Percentiles rank a stretch among this genome's conserved stretches.
phyloP scores from a whole-genome alignment of 208 protist genomes.

The Leishmania tropica region DNA sequence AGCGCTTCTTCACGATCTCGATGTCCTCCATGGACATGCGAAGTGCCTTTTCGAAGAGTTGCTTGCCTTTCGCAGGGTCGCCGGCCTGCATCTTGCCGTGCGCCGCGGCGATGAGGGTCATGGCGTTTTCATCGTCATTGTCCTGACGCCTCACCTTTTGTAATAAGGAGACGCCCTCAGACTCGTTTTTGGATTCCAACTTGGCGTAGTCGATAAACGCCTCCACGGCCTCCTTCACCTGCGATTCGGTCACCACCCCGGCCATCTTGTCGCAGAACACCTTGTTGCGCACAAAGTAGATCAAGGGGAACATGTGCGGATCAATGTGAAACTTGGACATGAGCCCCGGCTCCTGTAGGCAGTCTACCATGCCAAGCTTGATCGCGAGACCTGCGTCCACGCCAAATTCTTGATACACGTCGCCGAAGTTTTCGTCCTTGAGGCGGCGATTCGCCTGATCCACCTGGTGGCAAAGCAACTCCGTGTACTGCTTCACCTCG shows the following conservation, averaged over 20 bases:
- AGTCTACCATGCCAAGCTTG: slow-evolving; percentile 85
- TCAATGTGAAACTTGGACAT: slow-evolving; percentile 70
- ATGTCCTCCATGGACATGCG: slow-evolving; percentile 53
- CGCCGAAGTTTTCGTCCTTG: slow-evolving; percentile 43
- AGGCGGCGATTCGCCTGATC: slow-evolving; percentile 70
- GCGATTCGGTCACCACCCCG: slow-evolving; percentile 81
- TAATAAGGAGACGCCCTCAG: slow-evolving; percentile 55
- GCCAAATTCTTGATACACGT: slow-evolving; percentile 78
- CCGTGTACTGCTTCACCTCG: slow-evolving; percentile 70
- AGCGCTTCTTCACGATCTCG: slow-evolving; percentile 50
- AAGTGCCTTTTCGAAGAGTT: slow-evolving; percentile 75
- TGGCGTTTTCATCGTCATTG: slow-evolving; percentile 88
- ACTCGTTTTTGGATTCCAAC: slow-evolving; percentile 62
- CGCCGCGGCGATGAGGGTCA: slow-evolving; percentile 77
- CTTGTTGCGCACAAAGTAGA: slow-evolving; percentile 84
- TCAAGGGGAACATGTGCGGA: slow-evolving; percentile 81
- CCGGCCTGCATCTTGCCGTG: slow-evolving; percentile 69
- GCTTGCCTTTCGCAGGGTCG: slow-evolving; percentile 69
- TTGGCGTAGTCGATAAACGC: slow-evolving; percentile 85
- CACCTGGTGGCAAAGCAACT: slow-evolving; percentile 64
- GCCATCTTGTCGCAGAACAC: slow-evolving; percentile 70
- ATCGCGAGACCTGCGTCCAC: slow-evolving; percentile 79
- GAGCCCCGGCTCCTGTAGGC: slow-evolving; percentile 63
- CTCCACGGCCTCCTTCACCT: slow-evolving; percentile 87
- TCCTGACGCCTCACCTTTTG: slow-evolving; percentile 68